Conservation (phyloP, 768 basidiomycete genomes). For the Tulasnella sp. region DNA sequence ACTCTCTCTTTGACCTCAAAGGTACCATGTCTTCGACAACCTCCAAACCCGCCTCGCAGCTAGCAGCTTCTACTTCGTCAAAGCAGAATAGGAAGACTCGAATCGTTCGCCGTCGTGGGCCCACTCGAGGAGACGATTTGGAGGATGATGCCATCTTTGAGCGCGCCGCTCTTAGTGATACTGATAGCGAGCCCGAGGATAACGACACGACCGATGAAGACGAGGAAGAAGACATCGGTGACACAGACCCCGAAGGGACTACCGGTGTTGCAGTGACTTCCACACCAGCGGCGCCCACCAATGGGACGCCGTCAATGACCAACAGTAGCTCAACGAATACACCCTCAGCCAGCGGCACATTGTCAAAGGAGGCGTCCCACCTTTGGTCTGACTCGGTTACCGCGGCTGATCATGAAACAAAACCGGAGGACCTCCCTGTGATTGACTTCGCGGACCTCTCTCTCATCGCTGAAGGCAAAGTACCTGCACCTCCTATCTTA, state of each 20-base stretch:
- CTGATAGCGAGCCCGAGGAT: slow-evolving; percentile 25
- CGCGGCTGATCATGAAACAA: slow-evolving; percentile 33
- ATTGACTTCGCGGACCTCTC: slow-evolving; percentile 61
- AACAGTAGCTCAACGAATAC: too few species aligned
- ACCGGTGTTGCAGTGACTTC: slow-evolving; percentile 16
- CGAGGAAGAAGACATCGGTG: slow-evolving; percentile 45
- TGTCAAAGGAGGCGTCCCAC: slow-evolving; percentile 28
- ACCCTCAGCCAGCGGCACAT: not conserved
- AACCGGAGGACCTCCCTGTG: slow-evolving; percentile 51
- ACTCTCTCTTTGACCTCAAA: too few species aligned
- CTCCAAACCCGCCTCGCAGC: not conserved
- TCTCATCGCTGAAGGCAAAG: slow-evolving; percentile 31
- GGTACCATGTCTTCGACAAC: not conserved
- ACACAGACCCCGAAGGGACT: slow-evolving; percentile 24
- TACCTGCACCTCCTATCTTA: too few species aligned
- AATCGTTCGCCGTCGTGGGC: slow-evolving; percentile 19
- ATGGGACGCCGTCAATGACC: not conserved
- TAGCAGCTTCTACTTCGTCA: not conserved
- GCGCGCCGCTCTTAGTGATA: slow-evolving; percentile 54
- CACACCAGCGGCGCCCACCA: slow-evolving; percentile 1
- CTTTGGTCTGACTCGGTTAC: slow-evolving; percentile 74
- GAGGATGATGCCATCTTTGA: slow-evolving; percentile 57
- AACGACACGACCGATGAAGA: slow-evolving; percentile 42
- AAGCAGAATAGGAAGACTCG: slow-evolving; percentile 12
- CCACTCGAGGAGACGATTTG: slow-evolving; percentile 33